Evolutionary conservation across 805 yeast genomes (phyloP).

Genomic region (Myxozyma geophila): DNA sequence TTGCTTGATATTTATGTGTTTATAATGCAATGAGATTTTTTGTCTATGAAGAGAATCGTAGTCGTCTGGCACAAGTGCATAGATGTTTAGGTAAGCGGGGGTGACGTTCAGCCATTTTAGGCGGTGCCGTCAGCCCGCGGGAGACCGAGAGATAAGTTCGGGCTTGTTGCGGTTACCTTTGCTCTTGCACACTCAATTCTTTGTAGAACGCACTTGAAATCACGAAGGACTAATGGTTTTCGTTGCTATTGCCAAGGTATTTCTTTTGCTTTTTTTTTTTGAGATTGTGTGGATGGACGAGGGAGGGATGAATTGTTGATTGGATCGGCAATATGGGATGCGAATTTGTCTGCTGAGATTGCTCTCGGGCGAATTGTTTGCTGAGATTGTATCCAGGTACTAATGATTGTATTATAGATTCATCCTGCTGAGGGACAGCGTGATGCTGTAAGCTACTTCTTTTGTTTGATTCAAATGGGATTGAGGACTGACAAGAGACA

Average conservation of each 20-base stretch:
- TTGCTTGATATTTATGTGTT: neutral
- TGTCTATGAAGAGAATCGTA: neutral
- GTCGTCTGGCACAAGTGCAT: too few relatives aligned
- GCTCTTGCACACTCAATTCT: neutral
- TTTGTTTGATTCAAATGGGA: neutral
- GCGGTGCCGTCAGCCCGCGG: too few relatives aligned
- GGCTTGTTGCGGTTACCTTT: neutral
- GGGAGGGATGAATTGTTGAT: neutral
- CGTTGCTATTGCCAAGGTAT: constrained; percentile 18
- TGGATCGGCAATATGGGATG: neutral
- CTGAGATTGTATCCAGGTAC: neutral
- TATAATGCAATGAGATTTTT: neutral
- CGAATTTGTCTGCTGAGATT: neutral
- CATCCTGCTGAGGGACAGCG: constrained; percentile 15
- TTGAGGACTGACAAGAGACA: neutral
- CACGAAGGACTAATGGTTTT: neutral
- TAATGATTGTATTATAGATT: neutral
- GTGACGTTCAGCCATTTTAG: neutral
- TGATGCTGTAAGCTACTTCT: constrained; percentile 10
- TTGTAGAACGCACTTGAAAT: neutral
- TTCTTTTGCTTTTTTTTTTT: neutral
- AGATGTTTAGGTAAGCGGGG: neutral
- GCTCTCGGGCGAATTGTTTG: too few relatives aligned
- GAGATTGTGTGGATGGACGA: neutral
- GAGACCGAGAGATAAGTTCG: too few relatives aligned